A percentile compares a stretch with the other conserved stretches of the same genome.
Conservation (phyloP, 768 basidiomycete genomes). For the Boletus reticuloceps region DNA sequence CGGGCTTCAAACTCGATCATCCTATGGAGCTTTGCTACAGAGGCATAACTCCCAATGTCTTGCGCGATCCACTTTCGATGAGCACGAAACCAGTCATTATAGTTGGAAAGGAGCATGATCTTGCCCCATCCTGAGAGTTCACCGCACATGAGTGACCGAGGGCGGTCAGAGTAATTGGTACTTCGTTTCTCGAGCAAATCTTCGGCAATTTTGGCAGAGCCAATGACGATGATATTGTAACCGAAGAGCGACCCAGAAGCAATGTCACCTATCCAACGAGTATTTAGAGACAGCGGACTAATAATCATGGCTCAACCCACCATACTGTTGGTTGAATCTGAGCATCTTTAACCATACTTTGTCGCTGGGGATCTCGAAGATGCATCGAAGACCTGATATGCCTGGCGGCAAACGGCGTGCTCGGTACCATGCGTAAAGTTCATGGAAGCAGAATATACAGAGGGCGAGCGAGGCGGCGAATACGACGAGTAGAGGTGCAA, state of each 20-base stretch:
- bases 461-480: neutral
- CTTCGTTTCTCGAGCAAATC: constrained; percentile 49
- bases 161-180: constrained; percentile 37
- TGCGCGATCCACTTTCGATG: constrained; percentile 21
- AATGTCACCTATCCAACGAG: constrained; percentile 12
- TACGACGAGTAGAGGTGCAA: neutral
- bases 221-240: constrained; percentile 42
- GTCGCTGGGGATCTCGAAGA: constrained; percentile 10
- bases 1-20: constrained; percentile 1
- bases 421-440: neutral
- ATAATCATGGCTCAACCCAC: neutral
- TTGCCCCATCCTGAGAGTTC: constrained; percentile 23
- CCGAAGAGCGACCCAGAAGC: constrained; percentile 11
- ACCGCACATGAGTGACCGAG: constrained; percentile 17
- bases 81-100: constrained; percentile 10
- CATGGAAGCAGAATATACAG: neutral
- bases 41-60: neutral
- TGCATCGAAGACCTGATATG: constrained; percentile 5
- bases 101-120: constrained; percentile 15
- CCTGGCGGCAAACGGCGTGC: constrained; percentile 15
- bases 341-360: constrained; percentile 12
- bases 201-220: constrained; percentile 38
- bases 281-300: neutral
- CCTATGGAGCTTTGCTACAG: neutral
- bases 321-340: constrained; percentile 12